Evolutionary conservation across 345 rosid genomes (phyloP).

Genomic region (Gossypium stocksii): DNA sequence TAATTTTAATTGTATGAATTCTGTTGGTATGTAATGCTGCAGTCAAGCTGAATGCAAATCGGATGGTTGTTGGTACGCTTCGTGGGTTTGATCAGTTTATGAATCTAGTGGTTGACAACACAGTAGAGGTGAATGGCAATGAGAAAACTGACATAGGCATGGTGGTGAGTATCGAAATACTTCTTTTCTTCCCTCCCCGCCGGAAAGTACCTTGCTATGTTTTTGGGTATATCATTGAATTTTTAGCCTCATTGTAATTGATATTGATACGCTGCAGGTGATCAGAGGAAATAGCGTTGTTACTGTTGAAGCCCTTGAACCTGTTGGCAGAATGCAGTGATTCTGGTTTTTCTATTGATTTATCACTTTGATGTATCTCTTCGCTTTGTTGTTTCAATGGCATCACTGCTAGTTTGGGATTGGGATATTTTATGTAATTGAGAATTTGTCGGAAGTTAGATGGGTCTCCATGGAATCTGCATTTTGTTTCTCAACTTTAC

Average conservation of each 20-base stretch:
- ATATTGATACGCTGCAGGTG: conserved; percentile 35
- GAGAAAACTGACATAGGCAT: conserved; percentile 72
- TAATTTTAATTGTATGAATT: conserved; percentile 8
- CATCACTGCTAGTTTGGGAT: conserved; percentile 8
- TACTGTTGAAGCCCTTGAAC: conserved; percentile 79
- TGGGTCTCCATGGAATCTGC: background rate
- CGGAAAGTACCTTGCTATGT: background rate
- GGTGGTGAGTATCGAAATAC: conserved; percentile 52
- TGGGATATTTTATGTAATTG: conserved; percentile 4
- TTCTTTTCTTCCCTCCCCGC: background rate
- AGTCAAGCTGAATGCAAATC: conserved; percentile 79
- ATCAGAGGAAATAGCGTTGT: conserved; percentile 79
- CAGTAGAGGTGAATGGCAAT: conserved; percentile 63
- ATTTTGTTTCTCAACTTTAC: background rate
- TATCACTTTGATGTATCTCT: background rate
- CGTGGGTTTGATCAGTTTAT: conserved; percentile 84
- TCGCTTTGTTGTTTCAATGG: background rate
- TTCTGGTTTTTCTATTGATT: background rate
- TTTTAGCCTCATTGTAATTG: background rate
- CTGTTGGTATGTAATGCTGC: conserved; percentile 11
- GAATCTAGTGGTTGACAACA: conserved; percentile 77
- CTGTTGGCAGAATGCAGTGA: conserved; percentile 49
- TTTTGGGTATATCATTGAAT: background rate
- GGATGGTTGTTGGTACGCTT: conserved; percentile 77
- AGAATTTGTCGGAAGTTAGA: background rate